Evolutionary conservation across 768 basidiomycete genomes (phyloP), one percentile per base, ranked within the genome.

Genomic region (Phanerochaete carnosa): DNA sequence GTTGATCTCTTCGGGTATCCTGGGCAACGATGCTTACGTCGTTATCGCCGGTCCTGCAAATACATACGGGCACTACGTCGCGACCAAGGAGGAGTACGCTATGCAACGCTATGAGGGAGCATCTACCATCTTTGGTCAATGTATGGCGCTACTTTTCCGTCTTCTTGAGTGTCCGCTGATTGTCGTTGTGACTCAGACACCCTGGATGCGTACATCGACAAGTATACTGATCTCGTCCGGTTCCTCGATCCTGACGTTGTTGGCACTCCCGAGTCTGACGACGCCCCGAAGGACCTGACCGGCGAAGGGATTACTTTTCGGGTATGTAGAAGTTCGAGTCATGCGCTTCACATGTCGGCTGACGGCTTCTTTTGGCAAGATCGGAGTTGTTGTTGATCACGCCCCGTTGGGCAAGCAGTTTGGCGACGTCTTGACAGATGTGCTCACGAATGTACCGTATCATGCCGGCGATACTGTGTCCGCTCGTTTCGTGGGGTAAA

Each of bases 11-110:
- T 75, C 81, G 52, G 84, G 83, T 3, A 76, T 90, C 60, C 71
- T 92, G 60, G 87, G 84, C 43, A 71, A 83, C 50, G 80, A 88
- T 64, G 89, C 88, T 3, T 88, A 89, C 64, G 88, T 92, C 61
- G 89, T 91, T 55, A 74, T 91, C 58, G 86, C 88, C 15, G 91
- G 89, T 15, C 91, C 91, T n/a, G 89, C 89, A 5, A 92, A 92
- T 64, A 87, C 88, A 5, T 92, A 92, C 67, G 82, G 77, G 0
- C 90, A 91, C 73, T 90, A 91, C 69, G 78, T 90, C 55, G 76
- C 89, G 1, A 91, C 89, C 29, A 78, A 75, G 11, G 89, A 92
- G 71, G 89, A 90, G 71, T 92, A 90, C 69, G 73, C 78, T 25
- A 73, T 89, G 15, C 91, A 92, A 71, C 80, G 91, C 53, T 91